A percentile compares a stretch with the other conserved stretches of the same genome.
Evolutionary conservation across 23 red algal species (phyloP).

Genomic region (Gracilaria gracilis): DNA sequence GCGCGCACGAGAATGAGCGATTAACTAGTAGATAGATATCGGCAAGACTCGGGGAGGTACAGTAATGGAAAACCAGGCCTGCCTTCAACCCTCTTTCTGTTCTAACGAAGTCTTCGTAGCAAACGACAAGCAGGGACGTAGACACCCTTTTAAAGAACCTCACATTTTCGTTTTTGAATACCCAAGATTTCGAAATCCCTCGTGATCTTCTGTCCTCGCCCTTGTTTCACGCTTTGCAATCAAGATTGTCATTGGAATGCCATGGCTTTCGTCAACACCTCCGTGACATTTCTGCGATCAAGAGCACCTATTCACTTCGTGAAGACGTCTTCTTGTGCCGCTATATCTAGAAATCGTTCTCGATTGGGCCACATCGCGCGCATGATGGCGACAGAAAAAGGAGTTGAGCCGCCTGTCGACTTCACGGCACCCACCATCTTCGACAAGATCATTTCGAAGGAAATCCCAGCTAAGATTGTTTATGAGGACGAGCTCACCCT

Average conservation of each 20-base stretch:
- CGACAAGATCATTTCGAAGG: conserved; percentile 88
- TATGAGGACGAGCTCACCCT: conserved; percentile 87
- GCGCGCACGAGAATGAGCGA: background rate
- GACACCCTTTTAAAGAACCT: too few relatives aligned
- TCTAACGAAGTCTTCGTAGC: too few relatives aligned
- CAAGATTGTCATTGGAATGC: too few relatives aligned
- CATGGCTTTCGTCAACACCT: conserved; percentile 7
- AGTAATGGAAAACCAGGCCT: too few relatives aligned
- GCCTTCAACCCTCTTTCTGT: too few relatives aligned
- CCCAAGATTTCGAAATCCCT: background rate
- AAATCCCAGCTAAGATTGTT: conserved; percentile 93
- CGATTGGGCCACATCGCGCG: background rate
- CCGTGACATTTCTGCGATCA: background rate
- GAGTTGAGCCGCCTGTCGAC: conserved; percentile 37
- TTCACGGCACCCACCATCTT: conserved; percentile 62
- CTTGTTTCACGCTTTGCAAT: too few relatives aligned
- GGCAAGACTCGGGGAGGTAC: too few relatives aligned
- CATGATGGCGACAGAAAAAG: conserved; percentile 58
- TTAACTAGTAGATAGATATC: background rate
- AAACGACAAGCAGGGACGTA: too few relatives aligned
- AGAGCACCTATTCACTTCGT: background rate
- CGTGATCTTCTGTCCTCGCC: background rate
- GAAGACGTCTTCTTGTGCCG: background rate
- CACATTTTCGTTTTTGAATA: too few relatives aligned
- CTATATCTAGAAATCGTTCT: background rate